A percentile compares a stretch with the other conserved stretches of the same genome.
Conservation (phyloP, 106 monocot species). For the Apostasia ramifera region DNA sequence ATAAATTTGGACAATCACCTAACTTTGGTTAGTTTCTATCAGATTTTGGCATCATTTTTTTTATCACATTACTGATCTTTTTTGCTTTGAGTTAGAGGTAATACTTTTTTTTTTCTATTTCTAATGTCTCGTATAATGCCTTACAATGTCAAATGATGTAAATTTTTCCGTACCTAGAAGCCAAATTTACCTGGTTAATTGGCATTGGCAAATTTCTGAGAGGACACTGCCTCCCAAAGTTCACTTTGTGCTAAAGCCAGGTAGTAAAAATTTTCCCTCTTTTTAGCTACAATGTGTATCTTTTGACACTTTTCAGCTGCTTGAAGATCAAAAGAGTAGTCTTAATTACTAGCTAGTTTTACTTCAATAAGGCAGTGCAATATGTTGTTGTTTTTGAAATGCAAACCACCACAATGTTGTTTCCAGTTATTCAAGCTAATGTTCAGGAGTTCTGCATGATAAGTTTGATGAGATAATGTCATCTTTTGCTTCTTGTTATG, state of each 20-base stretch:
- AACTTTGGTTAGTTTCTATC: background rate
- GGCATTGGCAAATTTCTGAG: constrained; percentile 13
- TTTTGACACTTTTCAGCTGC: background rate
- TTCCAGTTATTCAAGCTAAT: background rate
- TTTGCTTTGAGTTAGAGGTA: background rate
- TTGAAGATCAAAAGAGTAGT: background rate
- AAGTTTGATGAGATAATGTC: background rate
- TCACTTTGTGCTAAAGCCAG: constrained; percentile 18
- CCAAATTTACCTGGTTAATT: constrained; percentile 17
- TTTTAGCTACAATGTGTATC: constrained; percentile 1
- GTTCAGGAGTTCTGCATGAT: background rate
- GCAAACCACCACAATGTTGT: background rate
- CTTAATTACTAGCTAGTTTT: background rate
- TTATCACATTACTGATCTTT: background rate
- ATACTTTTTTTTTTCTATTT: background rate
- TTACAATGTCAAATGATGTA: background rate
- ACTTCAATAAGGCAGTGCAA: background rate
- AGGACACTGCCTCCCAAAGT: constrained; percentile 12
- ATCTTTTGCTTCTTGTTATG: background rate
- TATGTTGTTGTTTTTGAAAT: background rate
- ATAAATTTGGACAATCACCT: background rate
- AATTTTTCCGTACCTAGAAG: constrained; percentile 22
- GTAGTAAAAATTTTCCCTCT: constrained; percentile 7
- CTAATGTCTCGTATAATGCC: background rate
- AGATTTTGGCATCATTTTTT: background rate